Conservation (phyloP, 2,329 filamentous ascomycete species). For the Pezicula radicicola region DNA sequence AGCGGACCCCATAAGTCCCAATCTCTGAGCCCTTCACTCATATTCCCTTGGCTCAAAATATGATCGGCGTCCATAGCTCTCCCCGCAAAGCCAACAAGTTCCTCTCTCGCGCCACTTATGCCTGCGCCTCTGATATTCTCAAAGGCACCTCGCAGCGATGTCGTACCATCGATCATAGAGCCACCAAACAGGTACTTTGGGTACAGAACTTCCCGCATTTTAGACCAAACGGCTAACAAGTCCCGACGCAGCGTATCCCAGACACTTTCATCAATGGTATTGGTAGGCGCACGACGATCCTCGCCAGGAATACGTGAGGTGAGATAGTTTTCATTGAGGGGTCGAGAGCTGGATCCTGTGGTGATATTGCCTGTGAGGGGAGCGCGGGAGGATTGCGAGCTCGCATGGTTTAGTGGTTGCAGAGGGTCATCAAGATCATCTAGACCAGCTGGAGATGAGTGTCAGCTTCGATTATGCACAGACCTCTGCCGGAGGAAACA, state of each 20-base stretch:
- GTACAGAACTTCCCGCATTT: constrained; percentile 96
- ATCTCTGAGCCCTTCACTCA: constrained; percentile 88
- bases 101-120: constrained; percentile 56
- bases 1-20: constrained; percentile 99
- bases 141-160: constrained; percentile 57
- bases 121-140: constrained; percentile 58
- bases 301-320: constrained; percentile 90
- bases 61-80: constrained; percentile 62
- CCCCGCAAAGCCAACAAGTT: constrained; percentile 58
- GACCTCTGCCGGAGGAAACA: constrained; percentile 5
- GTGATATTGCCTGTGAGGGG: constrained; percentile 82
- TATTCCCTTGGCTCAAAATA: constrained; percentile 59
- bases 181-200: constrained; percentile 86
- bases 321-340: constrained; percentile 75
- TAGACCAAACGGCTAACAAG: constrained; percentile 90
- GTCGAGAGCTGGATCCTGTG: constrained; percentile 48
- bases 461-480: constrained; percentile 9
- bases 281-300: constrained; percentile 82
- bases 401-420: constrained; percentile 67
- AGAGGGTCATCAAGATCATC: constrained; percentile 91
- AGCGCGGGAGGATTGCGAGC: constrained; percentile 63
- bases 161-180: constrained; percentile 58
- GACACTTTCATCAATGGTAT: constrained; percentile 95
- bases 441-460: constrained; percentile 31
- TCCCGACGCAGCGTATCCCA: constrained; percentile 97